Evolutionary conservation across 208 protist species (phyloP).

Genomic region (Naegleria gruberi): DNA sequence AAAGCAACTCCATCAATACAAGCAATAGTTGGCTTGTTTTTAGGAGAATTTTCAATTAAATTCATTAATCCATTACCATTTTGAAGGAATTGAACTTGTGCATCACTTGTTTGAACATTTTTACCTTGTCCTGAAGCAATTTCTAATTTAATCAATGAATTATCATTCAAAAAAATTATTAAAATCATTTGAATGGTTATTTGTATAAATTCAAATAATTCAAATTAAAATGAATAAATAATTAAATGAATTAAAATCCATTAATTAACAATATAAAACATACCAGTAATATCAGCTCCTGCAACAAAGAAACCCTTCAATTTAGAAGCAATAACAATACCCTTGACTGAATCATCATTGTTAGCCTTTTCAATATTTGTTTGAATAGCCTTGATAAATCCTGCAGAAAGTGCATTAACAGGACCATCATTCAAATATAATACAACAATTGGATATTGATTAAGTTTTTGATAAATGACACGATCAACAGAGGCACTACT

Average conservation of each 20-base stretch:
- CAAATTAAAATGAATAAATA: too few relatives aligned
- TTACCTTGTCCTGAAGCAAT: too few relatives aligned
- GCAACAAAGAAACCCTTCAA: slow-evolving; percentile 6
- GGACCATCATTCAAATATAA: slow-evolving; percentile 2
- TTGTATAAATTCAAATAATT: too few relatives aligned
- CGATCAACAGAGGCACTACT: background rate
- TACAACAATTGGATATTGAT: background rate
- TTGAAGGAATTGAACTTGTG: too few relatives aligned
- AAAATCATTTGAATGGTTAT: background rate
- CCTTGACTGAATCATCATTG: background rate
- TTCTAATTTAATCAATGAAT: too few relatives aligned
- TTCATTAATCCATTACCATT: background rate
- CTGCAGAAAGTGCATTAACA: background rate
- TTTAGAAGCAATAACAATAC: background rate
- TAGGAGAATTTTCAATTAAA: background rate
- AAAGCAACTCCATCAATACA: background rate
- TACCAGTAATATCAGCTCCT: slow-evolving; percentile 1
- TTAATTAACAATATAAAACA: too few relatives aligned
- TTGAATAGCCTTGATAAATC: background rate
- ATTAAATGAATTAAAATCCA: too few relatives aligned
- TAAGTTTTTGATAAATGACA: background rate
- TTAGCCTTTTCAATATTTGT: background rate
- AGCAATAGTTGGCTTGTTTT: slow-evolving; percentile 9
- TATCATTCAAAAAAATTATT: too few relatives aligned
- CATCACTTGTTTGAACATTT: background rate